Conservation (phyloP, 495 filamentous ascomycete species). For the Tuber brumale region DNA sequence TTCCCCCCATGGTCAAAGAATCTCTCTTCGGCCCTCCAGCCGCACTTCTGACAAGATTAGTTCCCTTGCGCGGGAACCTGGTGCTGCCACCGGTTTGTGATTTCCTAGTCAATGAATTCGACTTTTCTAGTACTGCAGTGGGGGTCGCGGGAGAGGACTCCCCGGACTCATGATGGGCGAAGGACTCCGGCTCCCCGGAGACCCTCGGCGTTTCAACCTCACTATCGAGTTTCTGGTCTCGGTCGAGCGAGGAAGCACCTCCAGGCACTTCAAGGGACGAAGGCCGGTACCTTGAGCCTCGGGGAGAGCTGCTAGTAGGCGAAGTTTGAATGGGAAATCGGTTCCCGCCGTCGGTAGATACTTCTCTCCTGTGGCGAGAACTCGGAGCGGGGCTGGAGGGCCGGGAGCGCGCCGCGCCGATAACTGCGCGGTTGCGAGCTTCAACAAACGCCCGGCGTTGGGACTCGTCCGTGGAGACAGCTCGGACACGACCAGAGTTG, state of each 20-base stretch:
- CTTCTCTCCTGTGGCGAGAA: slow-evolving; percentile 63
- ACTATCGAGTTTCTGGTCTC: slow-evolving; percentile 39
- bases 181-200: slow-evolving; percentile 34
- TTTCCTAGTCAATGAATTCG: slow-evolving; percentile 44
- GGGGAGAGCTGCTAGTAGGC: slow-evolving; percentile 51
- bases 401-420: slow-evolving; percentile 62
- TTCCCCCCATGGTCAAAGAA: slow-evolving; percentile 39
- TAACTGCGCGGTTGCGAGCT: slow-evolving; percentile 76
- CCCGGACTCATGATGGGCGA: slow-evolving; percentile 33
- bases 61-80: slow-evolving; percentile 34
- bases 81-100: slow-evolving; percentile 38
- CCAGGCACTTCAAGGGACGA: slow-evolving; percentile 56
- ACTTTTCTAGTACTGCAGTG: slow-evolving; percentile 40
- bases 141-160: slow-evolving; percentile 14
- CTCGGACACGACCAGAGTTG: slow-evolving; percentile 66
- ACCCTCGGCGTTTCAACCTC: slow-evolving; percentile 37
- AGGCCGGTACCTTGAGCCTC: slow-evolving; percentile 36
- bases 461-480: slow-evolving; percentile 92
- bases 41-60: slow-evolving; percentile 38
- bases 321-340: slow-evolving; percentile 81
- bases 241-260: slow-evolving; percentile 45
- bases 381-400: slow-evolving; percentile 67
- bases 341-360: slow-evolving; percentile 68
- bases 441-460: slow-evolving; percentile 91
- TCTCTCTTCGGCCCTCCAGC: slow-evolving; percentile 44